These are phyloP conservation scores for Paradendryphiella salina DNA, from an alignment of 2,329 filamentous ascomycete species.

Conservation along the genomic window DNA sequence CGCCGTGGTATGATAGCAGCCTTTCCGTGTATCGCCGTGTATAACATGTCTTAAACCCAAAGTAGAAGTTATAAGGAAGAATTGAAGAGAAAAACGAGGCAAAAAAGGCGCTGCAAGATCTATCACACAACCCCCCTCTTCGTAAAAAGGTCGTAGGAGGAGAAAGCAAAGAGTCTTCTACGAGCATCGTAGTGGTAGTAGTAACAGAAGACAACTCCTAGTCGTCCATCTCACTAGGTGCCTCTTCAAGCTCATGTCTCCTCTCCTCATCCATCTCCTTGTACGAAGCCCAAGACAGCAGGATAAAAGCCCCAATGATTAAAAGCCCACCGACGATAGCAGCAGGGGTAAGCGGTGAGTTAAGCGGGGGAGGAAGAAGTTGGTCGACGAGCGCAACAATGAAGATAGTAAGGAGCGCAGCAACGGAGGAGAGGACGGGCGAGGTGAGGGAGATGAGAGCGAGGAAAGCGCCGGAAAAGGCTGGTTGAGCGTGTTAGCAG, in stretches of 20 bases:
- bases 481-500: constrained; percentile 35
- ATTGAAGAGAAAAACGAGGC: neutral
- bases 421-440: constrained; percentile 89
- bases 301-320: constrained; percentile 85
- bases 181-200: too few species aligned
- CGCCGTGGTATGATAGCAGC: too few species aligned
- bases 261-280: constrained; percentile 88
- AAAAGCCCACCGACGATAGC: constrained; percentile 80
- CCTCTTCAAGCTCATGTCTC: constrained; percentile 57
- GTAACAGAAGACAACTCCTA: constrained; percentile 13
- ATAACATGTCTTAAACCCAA: too few species aligned
- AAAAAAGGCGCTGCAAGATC: neutral
- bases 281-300: constrained; percentile 90
- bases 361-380: constrained; percentile 69
- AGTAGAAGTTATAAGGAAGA: neutral
- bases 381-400: constrained; percentile 92
- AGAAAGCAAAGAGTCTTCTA: neutral
- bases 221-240: constrained; percentile 52
- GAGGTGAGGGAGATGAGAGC: constrained; percentile 91
- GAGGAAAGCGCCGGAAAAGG: constrained; percentile 89
- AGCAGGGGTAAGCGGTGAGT: constrained; percentile 71
- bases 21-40: too few species aligned
- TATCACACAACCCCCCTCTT: neutral
- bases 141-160: neutral
- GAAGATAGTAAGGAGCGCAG: constrained; percentile 93